These are phyloP conservation scores for Teratosphaeriaceae sp. DNA, from an alignment of 2,329 filamentous ascomycete genomes.

Conservation along the genomic window DNA sequence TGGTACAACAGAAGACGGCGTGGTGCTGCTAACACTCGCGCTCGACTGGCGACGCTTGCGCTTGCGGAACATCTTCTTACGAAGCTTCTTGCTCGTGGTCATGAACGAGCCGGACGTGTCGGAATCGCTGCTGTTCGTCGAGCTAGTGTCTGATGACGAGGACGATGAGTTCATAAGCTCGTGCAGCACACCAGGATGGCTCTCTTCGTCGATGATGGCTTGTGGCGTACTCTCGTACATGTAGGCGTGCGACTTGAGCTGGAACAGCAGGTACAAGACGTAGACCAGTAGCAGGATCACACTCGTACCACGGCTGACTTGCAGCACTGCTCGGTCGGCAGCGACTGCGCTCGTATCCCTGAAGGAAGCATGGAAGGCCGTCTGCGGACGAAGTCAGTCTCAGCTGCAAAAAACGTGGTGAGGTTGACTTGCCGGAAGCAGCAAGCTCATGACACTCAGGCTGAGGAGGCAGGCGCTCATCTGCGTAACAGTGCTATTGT, in stretches of 20 bases:
- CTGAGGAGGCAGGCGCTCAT: constrained; percentile 93
- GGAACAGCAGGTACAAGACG: constrained; percentile 76
- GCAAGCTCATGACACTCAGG: constrained; percentile 80
- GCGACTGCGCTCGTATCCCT: constrained; percentile 24
- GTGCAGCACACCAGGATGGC: constrained; percentile 74
- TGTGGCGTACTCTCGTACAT: constrained; percentile 91
- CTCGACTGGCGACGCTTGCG: constrained; percentile 72
- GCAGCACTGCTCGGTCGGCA: constrained; percentile 39
- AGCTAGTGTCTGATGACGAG: constrained; percentile 49
- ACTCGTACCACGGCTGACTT: constrained; percentile 84
- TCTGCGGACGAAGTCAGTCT: constrained; percentile 42
- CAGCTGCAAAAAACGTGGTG: background rate
- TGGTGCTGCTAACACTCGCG: constrained; percentile 61
- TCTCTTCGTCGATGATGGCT: constrained; percentile 86
- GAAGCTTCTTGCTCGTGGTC: constrained; percentile 66
- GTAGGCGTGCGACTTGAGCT: constrained; percentile 86
- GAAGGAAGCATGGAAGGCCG: constrained; percentile 89
- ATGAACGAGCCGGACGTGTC: constrained; percentile 53
- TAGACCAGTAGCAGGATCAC: constrained; percentile 80
- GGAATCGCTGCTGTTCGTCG: constrained; percentile 49
- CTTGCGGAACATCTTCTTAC: constrained; percentile 63
- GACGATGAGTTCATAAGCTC: constrained; percentile 75
- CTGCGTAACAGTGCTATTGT: constrained; percentile 91
- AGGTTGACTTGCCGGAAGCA: constrained; percentile 59
- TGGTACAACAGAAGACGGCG: constrained; percentile 41